Conservation (phyloP, 148 eudicot species). For the Vaccinium corymbosum region DNA sequence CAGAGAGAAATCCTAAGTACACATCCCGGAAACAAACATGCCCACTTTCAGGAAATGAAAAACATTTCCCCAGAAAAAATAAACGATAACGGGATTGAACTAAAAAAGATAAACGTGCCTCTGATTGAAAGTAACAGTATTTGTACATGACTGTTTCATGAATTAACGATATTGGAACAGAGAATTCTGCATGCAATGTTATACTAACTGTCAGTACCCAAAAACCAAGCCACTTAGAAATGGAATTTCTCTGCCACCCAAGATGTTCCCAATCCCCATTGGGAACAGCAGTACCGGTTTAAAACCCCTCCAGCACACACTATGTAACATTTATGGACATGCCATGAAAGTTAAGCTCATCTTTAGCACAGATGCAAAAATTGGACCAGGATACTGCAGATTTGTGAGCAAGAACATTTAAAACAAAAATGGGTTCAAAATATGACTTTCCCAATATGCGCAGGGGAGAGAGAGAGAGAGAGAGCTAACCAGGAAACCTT, state of each 20-base stretch:
- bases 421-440: neutral
- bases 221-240: neutral
- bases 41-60: neutral
- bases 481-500: slow-evolving; percentile 76
- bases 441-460: neutral
- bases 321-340: neutral
- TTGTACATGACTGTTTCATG: neutral
- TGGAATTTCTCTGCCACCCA: neutral
- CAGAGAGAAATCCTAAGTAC: neutral
- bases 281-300: neutral
- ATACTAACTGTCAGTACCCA: neutral
- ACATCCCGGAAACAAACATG: neutral
- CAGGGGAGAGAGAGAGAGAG: neutral
- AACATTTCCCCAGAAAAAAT: neutral
- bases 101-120: neutral
- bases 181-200: neutral
- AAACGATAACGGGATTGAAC: neutral
- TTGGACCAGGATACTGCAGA: neutral
- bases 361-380: neutral
- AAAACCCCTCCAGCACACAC: neutral
- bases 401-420: neutral
- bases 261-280: neutral
- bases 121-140: neutral
- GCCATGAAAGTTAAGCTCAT: neutral
- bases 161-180: neutral